Evolutionary conservation across 208 protist genomes (phyloP), one percentile per base, ranked within the genome.

Genomic region (Leishmania martiniquensis): DNA sequence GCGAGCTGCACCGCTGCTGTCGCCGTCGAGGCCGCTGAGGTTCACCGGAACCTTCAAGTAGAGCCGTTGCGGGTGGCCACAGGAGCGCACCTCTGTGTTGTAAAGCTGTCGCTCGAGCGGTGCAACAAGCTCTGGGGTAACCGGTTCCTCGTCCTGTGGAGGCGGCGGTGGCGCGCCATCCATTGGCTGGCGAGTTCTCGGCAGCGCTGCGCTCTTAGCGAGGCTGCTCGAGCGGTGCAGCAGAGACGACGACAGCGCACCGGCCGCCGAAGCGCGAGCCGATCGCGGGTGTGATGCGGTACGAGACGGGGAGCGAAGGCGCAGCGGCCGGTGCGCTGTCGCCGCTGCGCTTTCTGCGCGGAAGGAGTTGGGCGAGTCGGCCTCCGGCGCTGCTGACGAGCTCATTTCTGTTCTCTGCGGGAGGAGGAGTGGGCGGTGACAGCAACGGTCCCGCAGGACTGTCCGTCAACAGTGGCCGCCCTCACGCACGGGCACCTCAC

Each of bases 1-100:
- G 6, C 5, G 9, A 2, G 25, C 37, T 22, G 37, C 25, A 9
- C 32, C 51, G n/a, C 49, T 65, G 54, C 44, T 42, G n/a, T n/a
- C n/a, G n/a, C n/a, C n/a, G n/a, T n/a, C n/a, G n/a, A n/a, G n/a
- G n/a, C n/a, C n/a, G 51, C 34, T 44, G 15, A 7, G 71, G 57
- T n/a, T 55, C 17, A 77, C 22, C 0, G 71, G 74, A 22, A 75
- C 57, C 34, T 75, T 74, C 22, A 83, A 17, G 7, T 71, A 55
- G 6, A 78, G 67, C 15, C 49, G 79, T 68, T 67, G 62, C 32
- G 72, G 79, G 51, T 83, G 67, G 20, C 72, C 66, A 44, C 78
- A 82, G 45, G 72, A 77, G 54, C 72, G 78, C 15, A 82, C 72
- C 17, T 82, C 73, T 37, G 72, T 68, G 34, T 62, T 55, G 72